phyloP scores from a whole-genome alignment of 352 stramenopile species.

The Phytophthora macrochlamydospora region DNA sequence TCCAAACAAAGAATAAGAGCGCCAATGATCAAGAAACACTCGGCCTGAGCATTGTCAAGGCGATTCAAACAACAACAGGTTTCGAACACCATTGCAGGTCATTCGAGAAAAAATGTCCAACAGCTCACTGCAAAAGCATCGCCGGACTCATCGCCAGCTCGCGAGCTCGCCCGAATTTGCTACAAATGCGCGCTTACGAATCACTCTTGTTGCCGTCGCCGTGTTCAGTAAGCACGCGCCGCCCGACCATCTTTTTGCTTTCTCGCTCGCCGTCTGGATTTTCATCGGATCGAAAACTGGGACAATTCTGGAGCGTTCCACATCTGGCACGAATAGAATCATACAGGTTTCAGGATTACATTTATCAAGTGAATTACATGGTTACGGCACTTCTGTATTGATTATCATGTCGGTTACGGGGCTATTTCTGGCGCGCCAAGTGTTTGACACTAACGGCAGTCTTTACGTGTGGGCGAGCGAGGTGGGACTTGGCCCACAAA shows the following conservation, averaged over 20 bases:
- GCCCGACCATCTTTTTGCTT: slow-evolving; percentile 3
- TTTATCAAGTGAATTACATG: background rate
- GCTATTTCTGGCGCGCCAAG: slow-evolving; percentile 28
- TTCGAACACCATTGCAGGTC: too few species aligned
- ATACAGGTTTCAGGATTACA: background rate
- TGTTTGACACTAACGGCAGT: slow-evolving; percentile 22
- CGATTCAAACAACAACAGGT: too few species aligned
- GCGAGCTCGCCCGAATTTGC: background rate
- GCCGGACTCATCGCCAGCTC: background rate
- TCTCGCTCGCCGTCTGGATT: slow-evolving; percentile 4
- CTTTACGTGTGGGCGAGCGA: slow-evolving; percentile 16
- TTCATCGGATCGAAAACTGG: background rate
- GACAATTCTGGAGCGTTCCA: background rate
- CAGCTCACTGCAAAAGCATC: background rate
- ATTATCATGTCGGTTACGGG: background rate
- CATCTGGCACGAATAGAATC: background rate
- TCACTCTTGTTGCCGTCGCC: background rate
- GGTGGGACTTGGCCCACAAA: slow-evolving; percentile 27
- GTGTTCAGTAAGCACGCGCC: slow-evolving; percentile 3
- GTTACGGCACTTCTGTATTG: background rate
- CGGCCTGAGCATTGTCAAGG: too few species aligned
- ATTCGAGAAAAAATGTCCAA: too few species aligned
- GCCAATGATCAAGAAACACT: too few species aligned
- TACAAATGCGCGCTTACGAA: background rate
- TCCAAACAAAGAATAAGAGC: too few species aligned